A percentile compares a stretch with the other conserved stretches of the same genome.
These are phyloP conservation scores for Lathyrus oleraceus DNA, from an alignment of 306 rosid genomes.

Conservation along the genomic window DNA sequence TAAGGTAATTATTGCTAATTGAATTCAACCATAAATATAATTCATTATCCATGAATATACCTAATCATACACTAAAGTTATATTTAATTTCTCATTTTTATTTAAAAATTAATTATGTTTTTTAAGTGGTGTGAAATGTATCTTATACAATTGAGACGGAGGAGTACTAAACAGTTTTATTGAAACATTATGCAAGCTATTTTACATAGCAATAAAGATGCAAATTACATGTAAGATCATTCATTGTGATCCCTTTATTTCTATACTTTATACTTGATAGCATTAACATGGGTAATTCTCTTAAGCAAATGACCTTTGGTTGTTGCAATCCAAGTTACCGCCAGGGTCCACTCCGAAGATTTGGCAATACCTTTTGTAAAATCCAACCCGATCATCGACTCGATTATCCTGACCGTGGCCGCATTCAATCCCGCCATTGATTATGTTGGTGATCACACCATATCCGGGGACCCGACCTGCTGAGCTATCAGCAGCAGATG, in stretches of 20 bases:
- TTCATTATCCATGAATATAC: too few relatives aligned
- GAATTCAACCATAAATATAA: too few relatives aligned
- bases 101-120: too few relatives aligned
- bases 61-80: too few relatives aligned
- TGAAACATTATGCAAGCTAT: background rate
- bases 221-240: background rate
- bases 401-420: conserved; percentile 28
- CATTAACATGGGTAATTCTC: background rate
- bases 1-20: too few relatives aligned
- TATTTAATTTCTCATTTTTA: too few relatives aligned
- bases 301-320: conserved; percentile 39
- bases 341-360: conserved; percentile 38
- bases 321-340: conserved; percentile 44
- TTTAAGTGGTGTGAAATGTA: too few relatives aligned
- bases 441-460: conserved; percentile 48
- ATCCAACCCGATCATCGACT: conserved; percentile 37
- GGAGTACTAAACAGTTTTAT: background rate
- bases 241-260: conserved; percentile 20
- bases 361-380: conserved; percentile 38
- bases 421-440: conserved; percentile 39
- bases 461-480: conserved; percentile 43
- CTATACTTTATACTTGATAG: background rate
- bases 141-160: too few relatives aligned
- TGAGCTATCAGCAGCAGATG: conserved; percentile 42
- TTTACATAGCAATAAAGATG: background rate